Evolutionary conservation across 371 early-diverging fungal species (phyloP).

Genomic region (Lichtheimia corymbifera): DNA sequence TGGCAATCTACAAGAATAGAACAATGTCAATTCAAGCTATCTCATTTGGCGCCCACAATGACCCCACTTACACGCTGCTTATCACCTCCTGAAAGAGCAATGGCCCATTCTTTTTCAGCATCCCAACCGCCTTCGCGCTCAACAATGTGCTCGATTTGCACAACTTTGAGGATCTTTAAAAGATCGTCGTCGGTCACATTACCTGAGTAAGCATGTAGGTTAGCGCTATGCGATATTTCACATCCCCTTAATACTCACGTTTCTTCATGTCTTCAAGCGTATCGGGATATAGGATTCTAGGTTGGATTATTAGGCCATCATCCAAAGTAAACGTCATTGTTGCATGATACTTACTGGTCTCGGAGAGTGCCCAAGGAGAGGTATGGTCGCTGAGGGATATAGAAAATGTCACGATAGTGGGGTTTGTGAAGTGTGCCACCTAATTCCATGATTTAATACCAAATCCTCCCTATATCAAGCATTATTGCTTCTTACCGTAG

Average conservation of each 20-base stretch:
- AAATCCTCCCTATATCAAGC: no score
- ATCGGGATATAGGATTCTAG: constrained; percentile 83
- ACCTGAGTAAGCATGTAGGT: constrained; percentile 8
- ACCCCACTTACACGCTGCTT: constrained; percentile 72
- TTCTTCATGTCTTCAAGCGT: constrained; percentile 68
- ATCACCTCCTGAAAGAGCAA: constrained; percentile 84
- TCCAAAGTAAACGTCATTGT: no score
- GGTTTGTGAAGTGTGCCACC: constrained; percentile 87
- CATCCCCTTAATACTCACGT: constrained; percentile 22
- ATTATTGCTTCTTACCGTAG: constrained; percentile 53
- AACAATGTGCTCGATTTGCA: constrained; percentile 77
- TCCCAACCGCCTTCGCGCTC: constrained; percentile 92
- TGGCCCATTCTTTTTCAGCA: constrained; percentile 81
- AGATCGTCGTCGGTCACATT: constrained; percentile 69
- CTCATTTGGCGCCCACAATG: neutral
- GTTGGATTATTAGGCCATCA: neutral
- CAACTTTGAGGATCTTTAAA: constrained; percentile 70
- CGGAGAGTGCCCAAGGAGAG: constrained; percentile 92
- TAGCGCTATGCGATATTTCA: neutral
- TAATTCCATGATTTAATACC: constrained; percentile 7
- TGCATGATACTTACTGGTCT: constrained; percentile 69
- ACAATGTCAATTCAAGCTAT: neutral
- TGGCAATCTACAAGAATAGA: constrained; percentile 58
- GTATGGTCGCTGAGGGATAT: constrained; percentile 96
- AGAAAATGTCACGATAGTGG: constrained; percentile 84